These are phyloP conservation scores for Leptographium wingfieldii DNA, from an alignment of 2,329 filamentous ascomycete genomes.

Conservation along the genomic window DNA sequence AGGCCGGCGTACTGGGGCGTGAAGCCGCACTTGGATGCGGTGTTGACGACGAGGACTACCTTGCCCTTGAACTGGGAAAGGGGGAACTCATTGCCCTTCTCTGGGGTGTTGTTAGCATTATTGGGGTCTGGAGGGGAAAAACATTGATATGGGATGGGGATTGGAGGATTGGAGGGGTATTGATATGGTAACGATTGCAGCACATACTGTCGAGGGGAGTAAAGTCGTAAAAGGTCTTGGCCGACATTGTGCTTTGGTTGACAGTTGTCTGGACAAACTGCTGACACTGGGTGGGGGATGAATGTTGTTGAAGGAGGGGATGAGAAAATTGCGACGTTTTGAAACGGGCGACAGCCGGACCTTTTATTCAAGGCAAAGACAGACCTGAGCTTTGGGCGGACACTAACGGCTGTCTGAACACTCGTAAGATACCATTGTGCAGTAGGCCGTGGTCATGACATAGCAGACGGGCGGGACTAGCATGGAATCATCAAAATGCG, in stretches of 20 bases:
- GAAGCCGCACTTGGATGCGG: slow-evolving; percentile 97
- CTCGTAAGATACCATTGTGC: no score
- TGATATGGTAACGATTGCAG: background rate
- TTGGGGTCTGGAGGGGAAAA: background rate
- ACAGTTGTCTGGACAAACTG: background rate
- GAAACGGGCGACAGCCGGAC: background rate
- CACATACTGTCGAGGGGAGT: slow-evolving; percentile 66
- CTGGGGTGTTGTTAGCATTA: slow-evolving; percentile 24
- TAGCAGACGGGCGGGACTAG: background rate
- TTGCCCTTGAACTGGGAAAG: slow-evolving; percentile 71
- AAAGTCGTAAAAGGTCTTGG: slow-evolving; percentile 70
- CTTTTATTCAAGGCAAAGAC: background rate
- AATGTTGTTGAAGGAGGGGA: background rate
- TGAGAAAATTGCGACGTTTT: background rate
- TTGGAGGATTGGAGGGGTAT: background rate
- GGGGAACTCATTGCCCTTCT: slow-evolving; percentile 59
- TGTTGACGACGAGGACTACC: slow-evolving; percentile 93
- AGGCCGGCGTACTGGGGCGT: slow-evolving; percentile 89
- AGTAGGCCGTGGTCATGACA: background rate
- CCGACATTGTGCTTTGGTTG: slow-evolving; percentile 26
- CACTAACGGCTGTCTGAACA: background rate
- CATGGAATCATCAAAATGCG: background rate
- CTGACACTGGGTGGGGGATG: background rate
- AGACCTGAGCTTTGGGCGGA: background rate
- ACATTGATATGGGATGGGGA: background rate